A percentile compares a stretch with the other conserved stretches of the same genome.
Conservation (phyloP, 2,329 filamentous ascomycete species). For the Cladophialophora bantiana region DNA sequence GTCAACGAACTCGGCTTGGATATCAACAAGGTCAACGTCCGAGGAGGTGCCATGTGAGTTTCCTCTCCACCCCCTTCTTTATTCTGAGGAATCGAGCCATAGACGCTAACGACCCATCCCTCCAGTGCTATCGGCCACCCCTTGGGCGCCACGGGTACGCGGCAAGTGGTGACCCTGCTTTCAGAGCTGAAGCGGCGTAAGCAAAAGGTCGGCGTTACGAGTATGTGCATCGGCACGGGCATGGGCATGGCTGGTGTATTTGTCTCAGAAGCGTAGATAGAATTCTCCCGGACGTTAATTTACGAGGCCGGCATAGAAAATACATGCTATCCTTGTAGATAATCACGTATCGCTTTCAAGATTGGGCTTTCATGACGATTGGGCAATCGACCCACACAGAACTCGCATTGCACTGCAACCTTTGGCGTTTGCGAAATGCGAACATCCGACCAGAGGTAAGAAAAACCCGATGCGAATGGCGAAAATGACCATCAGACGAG, state of each 20-base stretch:
- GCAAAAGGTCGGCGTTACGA: slow-evolving; percentile 86
- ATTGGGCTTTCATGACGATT: no score
- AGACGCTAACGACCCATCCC: slow-evolving; percentile 48
- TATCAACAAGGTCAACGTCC: slow-evolving; percentile 90
- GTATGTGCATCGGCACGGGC: slow-evolving; percentile 90
- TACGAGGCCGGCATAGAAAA: no score
- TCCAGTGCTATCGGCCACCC: slow-evolving; percentile 92
- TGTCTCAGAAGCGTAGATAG: slow-evolving; percentile 64
- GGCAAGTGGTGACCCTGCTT: slow-evolving; percentile 90
- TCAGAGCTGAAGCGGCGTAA: slow-evolving; percentile 86
- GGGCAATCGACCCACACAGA: no score
- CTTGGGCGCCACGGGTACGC: slow-evolving; percentile 88
- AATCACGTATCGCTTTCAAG: no score
- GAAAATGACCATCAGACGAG: no score
- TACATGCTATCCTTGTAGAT: no score
- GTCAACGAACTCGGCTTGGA: slow-evolving; percentile 85
- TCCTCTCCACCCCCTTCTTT: slow-evolving; percentile 71
- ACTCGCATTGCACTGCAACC: no score
- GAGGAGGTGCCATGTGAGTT: slow-evolving; percentile 80
- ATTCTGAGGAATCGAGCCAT: neutral
- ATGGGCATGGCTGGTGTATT: slow-evolving; percentile 89
- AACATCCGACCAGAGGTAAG: no score
- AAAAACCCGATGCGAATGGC: no score
- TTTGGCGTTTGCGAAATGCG: no score
- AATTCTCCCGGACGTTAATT: no score